Base-by-base conservation (phyloP, 768 basidiomycete species). In the Amanita fuliginea region DNA sequence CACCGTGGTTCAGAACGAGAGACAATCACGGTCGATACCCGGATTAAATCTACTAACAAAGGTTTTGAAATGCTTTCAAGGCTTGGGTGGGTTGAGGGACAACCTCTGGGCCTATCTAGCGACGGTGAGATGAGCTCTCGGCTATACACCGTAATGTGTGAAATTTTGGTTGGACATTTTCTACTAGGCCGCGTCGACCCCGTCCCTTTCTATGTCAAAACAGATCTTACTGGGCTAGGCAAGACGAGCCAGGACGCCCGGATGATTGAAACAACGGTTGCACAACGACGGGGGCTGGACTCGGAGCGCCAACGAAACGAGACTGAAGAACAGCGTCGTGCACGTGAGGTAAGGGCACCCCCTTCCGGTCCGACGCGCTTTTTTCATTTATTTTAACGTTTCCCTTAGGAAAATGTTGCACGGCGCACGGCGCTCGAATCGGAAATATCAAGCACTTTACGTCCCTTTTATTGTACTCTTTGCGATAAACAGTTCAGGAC, bases 401-500 rank as follows among this genome's bases (percentile, higher is more conserved):
- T 44, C 14, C 40, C 16, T 24, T 54, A 89, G 87, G 79, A 80
- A 53, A 54, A 58, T 1, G 85, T 78, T 1, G 83, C 83, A 10
- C 79, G 77, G 44, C 77, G 75, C 53, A 75, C 71, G 8, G 84
- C 83, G 8, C 67, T 89, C 35, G 73, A 79, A 56, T 73, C 71
- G 22, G 85, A 91, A 60, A 78, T 92, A 26, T 76, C 75, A 1
- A 72, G 72, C 42, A 80, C 80, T 4, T 72, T 91, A 42, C 73
- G 74, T 28, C 73, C 85, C 7, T 91, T 91, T 64, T 90, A 89
- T 60, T 92, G 89, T 61, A 65, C 71, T 21, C 73, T 89, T 16
- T 92, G 89, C 67, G 86, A 89, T 53, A 90, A 90, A 61, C 89
- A 92, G 61, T 91, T 90, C 67, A 76, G 81, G 62, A 91, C 75